phyloP scores from a whole-genome alignment of 257 asterid species.

The Thymus quinquecostatus region DNA sequence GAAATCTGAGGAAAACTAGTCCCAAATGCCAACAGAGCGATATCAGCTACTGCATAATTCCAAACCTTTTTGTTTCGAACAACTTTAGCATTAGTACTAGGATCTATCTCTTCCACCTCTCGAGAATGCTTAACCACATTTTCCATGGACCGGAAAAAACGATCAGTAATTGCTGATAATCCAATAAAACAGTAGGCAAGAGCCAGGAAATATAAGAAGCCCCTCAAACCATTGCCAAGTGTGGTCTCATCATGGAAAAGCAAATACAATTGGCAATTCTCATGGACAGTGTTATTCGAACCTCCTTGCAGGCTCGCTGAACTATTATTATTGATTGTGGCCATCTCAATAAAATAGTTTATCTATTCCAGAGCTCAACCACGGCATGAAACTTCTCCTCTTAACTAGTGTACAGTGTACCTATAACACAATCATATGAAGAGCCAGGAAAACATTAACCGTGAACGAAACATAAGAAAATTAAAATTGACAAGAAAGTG shows the following conservation, averaged over 20 bases:
- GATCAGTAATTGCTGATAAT: conserved; percentile 77
- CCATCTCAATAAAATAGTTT: conserved; percentile 36
- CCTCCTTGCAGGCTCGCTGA: conserved; percentile 32
- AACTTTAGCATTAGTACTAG: conserved; percentile 50
- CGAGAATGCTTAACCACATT: conserved; percentile 78
- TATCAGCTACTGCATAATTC: conserved; percentile 84
- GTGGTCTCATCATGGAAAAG: conserved; percentile 53
- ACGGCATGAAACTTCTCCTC: conserved; percentile 9
- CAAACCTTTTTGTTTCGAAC: conserved; percentile 68
- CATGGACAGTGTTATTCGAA: conserved; percentile 36
- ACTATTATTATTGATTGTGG: conserved; percentile 32
- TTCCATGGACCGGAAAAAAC: conserved; percentile 88
- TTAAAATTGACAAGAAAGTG: not conserved
- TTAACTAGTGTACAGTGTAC: conserved; percentile 5
- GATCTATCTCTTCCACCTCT: conserved; percentile 61
- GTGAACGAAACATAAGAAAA: not conserved
- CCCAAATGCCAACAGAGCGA: conserved; percentile 83
- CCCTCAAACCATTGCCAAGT: conserved; percentile 54
- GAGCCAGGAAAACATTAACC: not conserved
- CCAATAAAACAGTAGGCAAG: conserved; percentile 64
- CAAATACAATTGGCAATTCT: conserved; percentile 54
- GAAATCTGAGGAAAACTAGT: conserved; percentile 97
- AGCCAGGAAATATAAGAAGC: conserved; percentile 41
- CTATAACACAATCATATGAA: conserved; percentile 6
- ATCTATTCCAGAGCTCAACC: conserved; percentile 12